Percentiles rank a stretch among this genome's conserved stretches.
These are phyloP conservation scores for Nemania sp. DNA, from an alignment of 2,329 filamentous ascomycete genomes.

Conservation along the genomic window DNA sequence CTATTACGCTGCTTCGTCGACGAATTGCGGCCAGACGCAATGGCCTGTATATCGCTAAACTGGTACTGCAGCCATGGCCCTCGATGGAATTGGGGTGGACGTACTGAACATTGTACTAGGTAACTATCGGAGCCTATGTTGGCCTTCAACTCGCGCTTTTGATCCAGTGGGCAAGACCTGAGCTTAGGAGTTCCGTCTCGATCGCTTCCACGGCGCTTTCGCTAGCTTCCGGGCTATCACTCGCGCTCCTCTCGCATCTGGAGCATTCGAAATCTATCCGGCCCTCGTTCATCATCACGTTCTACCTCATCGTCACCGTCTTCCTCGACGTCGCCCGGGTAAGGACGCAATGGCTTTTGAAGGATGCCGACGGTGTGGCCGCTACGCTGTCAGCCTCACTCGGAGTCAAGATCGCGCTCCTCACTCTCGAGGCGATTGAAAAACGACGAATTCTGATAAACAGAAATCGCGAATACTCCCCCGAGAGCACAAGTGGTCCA, in stretches of 20 bases:
- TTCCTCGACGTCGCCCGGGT: conserved; percentile 11
- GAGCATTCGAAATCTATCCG: conserved; percentile 19
- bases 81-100: not conserved
- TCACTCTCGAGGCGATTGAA: conserved; percentile 14
- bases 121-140: conserved; percentile 6
- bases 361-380: conserved; percentile 2
- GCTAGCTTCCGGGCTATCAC: conserved; percentile 13
- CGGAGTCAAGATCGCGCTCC: conserved; percentile 4
- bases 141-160: conserved; percentile 17
- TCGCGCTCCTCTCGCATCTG: conserved; percentile 14
- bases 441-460: conserved; percentile 6
- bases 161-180: conserved; percentile 6
- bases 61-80: not conserved
- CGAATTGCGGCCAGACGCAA: conserved; percentile 5
- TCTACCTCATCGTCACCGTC: conserved; percentile 9
- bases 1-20: conserved; percentile 14
- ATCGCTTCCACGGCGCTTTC: conserved; percentile 16
- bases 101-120: conserved; percentile 7
- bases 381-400: conserved; percentile 15
- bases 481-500: conserved; percentile 16
- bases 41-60: conserved; percentile 15
- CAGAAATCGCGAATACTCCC: conserved; percentile 5
- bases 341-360: conserved; percentile 19
- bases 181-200: conserved; percentile 9
- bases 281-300: conserved; percentile 17